These are phyloP conservation scores for Chiua virens DNA, from an alignment of 768 basidiomycete species.

Conservation along the genomic window DNA sequence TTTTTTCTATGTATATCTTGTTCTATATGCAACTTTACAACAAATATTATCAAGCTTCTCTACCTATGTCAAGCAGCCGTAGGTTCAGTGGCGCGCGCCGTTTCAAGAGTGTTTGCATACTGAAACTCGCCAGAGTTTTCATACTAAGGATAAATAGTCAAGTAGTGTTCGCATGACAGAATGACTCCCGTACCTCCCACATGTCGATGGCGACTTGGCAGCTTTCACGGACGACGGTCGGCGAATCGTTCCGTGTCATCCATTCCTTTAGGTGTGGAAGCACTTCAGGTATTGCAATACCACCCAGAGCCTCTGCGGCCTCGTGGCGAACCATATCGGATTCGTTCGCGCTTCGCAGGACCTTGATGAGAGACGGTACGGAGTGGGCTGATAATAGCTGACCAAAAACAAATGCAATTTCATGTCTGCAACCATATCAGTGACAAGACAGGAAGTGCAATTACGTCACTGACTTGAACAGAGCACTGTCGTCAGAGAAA, in stretches of 20 bases:
- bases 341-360: slow-evolving; percentile 71
- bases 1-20: background rate
- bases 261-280: slow-evolving; percentile 85
- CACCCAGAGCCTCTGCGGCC: slow-evolving; percentile 97
- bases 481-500: slow-evolving; percentile 82
- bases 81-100: slow-evolving; percentile 6
- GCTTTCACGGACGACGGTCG: slow-evolving; percentile 90
- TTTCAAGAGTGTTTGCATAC: slow-evolving; percentile 59
- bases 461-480: slow-evolving; percentile 77
- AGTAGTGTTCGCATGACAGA: background rate
- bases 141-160: slow-evolving; percentile 44
- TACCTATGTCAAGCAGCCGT: slow-evolving; percentile 11
- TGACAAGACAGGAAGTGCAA: background rate
- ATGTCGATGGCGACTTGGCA: slow-evolving; percentile 96
- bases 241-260: slow-evolving; percentile 74
- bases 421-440: slow-evolving; percentile 62
- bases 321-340: slow-evolving; percentile 98
- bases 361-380: slow-evolving; percentile 78
- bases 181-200: slow-evolving; percentile 72
- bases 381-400: slow-evolving; percentile 89
- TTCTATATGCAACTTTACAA: background rate
- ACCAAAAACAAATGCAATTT: slow-evolving; percentile 98
- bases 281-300: slow-evolving; percentile 92
- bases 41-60: background rate
- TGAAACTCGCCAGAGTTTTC: slow-evolving; percentile 83